A percentile compares a stretch with the other conserved stretches of the same genome.
Evolutionary conservation across 2,329 filamentous ascomycete species (phyloP).

Genomic region (Metarhizium rileyi): DNA sequence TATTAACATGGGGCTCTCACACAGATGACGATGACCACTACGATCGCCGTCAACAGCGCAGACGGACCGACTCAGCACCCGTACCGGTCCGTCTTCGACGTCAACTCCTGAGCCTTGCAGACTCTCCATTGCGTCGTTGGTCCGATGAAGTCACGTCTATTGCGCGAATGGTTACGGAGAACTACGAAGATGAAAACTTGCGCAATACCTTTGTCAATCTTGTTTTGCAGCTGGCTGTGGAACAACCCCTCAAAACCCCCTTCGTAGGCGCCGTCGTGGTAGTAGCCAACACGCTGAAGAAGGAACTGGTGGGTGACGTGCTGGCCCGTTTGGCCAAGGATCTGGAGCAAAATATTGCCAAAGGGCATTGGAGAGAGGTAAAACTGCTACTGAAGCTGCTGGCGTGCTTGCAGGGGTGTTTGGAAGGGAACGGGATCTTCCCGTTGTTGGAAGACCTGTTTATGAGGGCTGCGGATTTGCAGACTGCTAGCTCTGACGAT

Average conservation of each 20-base stretch:
- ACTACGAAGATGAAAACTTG: slow-evolving; percentile 77
- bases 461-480: slow-evolving; percentile 78
- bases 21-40: slow-evolving; percentile 65
- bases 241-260: slow-evolving; percentile 97
- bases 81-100: slow-evolving; percentile 63
- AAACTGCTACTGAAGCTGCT: slow-evolving; percentile 87
- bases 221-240: slow-evolving; percentile 64
- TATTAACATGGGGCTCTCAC: slow-evolving; percentile 3
- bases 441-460: slow-evolving; percentile 84
- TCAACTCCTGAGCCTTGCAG: slow-evolving; percentile 70
- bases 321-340: slow-evolving; percentile 51
- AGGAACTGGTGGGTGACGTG: slow-evolving; percentile 63
- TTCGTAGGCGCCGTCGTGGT: slow-evolving; percentile 81
- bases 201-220: slow-evolving; percentile 64
- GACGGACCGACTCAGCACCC: slow-evolving; percentile 62
- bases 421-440: slow-evolving; percentile 80
- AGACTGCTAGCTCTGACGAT: slow-evolving; percentile 88
- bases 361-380: slow-evolving; percentile 78
- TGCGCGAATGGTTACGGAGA: slow-evolving; percentile 67
- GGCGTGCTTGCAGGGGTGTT: slow-evolving; percentile 70
- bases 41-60: slow-evolving; percentile 63
- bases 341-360: slow-evolving; percentile 56
- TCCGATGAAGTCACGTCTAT: slow-evolving; percentile 70
- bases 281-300: slow-evolving; percentile 66
- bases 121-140: slow-evolving; percentile 68